A percentile compares a stretch with the other conserved stretches of the same genome.
Conservation (phyloP, 1,139 yeast genomes). For the Taphrina sp. region DNA sequence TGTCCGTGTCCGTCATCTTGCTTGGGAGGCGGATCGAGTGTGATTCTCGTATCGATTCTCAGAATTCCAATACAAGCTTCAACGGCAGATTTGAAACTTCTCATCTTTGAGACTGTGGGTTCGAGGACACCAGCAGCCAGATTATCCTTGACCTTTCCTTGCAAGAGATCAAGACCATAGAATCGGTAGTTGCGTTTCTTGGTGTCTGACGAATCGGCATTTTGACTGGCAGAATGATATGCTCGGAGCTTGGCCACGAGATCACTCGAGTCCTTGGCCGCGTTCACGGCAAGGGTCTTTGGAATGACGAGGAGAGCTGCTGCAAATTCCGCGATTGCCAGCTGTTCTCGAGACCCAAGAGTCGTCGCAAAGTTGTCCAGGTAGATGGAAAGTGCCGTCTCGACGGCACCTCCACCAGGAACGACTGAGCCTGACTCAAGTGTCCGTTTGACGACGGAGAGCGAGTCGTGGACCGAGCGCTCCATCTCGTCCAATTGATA, state of each 20-base stretch:
- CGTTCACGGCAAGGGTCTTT: conserved; percentile 93
- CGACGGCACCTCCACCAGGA: conserved; percentile 99
- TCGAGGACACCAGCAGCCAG: conserved; percentile 83
- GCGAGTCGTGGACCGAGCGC: conserved; percentile 89
- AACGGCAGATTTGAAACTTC: conserved; percentile 88
- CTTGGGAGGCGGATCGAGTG: conserved; percentile 88
- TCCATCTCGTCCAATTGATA: conserved; percentile 98
- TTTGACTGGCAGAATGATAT: conserved; percentile 93
- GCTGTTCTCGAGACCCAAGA: conserved; percentile 91
- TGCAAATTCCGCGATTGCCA: conserved; percentile 98
- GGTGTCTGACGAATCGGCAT: conserved; percentile 72
- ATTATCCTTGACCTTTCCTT: conserved; percentile 89
- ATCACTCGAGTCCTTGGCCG: conserved; percentile 95
- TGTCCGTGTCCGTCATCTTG: conserved; percentile 65
- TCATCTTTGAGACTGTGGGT: conserved; percentile 89
- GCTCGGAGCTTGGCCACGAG: conserved; percentile 92
- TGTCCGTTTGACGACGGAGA: conserved; percentile 93
- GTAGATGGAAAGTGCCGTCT: conserved; percentile 89
- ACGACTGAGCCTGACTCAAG: conserved; percentile 92
- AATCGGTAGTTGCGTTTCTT: conserved; percentile 83
- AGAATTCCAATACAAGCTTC: conserved; percentile 98
- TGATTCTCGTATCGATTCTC: conserved; percentile 97
- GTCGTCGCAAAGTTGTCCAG: conserved; percentile 97
- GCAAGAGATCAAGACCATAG: conserved; percentile 87
- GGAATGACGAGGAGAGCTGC: conserved; percentile 86